These are phyloP conservation scores for Galerina sulciceps DNA, from an alignment of 768 basidiomycete genomes.

Conservation along the genomic window DNA sequence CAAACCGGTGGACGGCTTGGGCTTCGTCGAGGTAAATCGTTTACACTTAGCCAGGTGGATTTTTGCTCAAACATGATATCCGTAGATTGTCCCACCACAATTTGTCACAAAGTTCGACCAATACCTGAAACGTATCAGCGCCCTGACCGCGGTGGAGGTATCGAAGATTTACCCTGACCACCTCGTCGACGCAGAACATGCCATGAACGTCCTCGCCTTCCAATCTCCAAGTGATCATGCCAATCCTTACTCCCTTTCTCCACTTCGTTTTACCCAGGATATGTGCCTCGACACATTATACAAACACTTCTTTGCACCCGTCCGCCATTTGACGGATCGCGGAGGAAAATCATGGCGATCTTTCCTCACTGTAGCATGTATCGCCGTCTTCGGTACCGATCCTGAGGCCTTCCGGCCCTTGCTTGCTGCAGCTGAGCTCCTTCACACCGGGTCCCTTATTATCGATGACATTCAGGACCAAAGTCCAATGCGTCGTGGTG, in stretches of 20 bases:
- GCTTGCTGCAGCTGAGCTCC: background rate
- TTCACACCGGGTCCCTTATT: background rate
- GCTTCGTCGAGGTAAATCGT: background rate
- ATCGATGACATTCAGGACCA: constrained; percentile 4
- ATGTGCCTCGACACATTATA: background rate
- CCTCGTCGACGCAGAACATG: background rate
- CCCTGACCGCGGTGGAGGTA: background rate
- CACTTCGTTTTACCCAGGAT: background rate
- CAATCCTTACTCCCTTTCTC: background rate
- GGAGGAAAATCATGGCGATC: constrained; percentile 4
- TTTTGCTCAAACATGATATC: background rate
- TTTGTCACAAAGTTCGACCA: background rate
- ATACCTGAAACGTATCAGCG: background rate
- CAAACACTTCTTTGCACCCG: background rate
- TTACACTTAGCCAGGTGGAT: no score
- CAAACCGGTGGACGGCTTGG: background rate
- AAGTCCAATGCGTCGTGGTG: background rate
- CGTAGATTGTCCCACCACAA: background rate
- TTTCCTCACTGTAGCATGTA: background rate
- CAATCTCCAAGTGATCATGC: background rate
- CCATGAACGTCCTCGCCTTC: background rate
- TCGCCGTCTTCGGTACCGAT: background rate
- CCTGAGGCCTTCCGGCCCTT: background rate
- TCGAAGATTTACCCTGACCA: background rate
- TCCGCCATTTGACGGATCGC: background rate